Conservation (phyloP, 2,329 filamentous ascomycete species). For the Calonectria pseudoturangicola region DNA sequence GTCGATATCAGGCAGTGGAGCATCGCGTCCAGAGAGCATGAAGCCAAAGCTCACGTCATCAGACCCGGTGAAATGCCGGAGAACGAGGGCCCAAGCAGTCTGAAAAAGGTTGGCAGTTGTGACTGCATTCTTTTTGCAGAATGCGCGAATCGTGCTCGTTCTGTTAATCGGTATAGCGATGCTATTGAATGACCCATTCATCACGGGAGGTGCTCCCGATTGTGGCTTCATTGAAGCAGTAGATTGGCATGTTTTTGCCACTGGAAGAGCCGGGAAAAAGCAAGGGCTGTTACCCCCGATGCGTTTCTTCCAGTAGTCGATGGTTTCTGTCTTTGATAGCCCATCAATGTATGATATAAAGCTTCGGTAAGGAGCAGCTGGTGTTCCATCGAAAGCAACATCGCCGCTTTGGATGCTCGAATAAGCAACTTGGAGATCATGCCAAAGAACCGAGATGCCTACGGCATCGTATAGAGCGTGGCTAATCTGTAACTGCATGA, state of each 20-base stretch:
- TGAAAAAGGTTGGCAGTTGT: conserved; percentile 9
- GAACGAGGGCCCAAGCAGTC: not conserved
- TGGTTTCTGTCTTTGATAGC: not conserved
- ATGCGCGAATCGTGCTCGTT: conserved; percentile 1
- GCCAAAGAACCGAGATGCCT: not conserved
- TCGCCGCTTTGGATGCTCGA: not conserved
- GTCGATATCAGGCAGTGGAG: not conserved
- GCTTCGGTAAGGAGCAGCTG: not conserved
- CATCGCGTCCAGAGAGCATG: conserved; percentile 3
- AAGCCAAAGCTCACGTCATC: conserved; percentile 12
- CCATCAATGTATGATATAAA: conserved; percentile 8
- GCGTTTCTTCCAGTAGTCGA: not conserved
- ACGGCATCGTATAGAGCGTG: conserved; percentile 8
- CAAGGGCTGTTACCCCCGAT: not conserved
- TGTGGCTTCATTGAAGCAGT: not conserved
- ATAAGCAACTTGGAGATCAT: not conserved
- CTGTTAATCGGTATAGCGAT: not conserved
- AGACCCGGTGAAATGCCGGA: not conserved
- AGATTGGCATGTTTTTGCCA: not conserved
- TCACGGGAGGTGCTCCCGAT: not conserved
- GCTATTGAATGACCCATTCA: not conserved
- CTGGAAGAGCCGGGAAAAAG: not conserved
- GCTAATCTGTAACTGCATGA: conserved; percentile 6
- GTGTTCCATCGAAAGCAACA: not conserved
- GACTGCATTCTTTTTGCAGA: not conserved